Evolutionary conservation across 768 basidiomycete genomes (phyloP).

Genomic region (Nevesoporus exiguus): DNA sequence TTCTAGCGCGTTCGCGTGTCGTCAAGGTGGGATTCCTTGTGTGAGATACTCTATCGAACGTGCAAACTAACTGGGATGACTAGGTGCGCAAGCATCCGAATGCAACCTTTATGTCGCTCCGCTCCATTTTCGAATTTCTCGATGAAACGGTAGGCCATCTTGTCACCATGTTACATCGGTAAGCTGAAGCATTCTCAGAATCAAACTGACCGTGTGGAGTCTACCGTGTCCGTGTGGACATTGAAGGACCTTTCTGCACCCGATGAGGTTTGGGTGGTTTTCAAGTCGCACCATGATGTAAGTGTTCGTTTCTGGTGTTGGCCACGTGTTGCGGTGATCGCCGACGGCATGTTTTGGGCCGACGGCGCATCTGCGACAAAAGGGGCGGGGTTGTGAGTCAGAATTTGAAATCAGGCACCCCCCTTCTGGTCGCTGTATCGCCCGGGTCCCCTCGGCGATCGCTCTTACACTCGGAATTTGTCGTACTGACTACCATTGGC

Average conservation of each 20-base stretch:
- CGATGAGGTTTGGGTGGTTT: conserved; percentile 53
- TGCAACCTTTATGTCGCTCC: conserved; percentile 23
- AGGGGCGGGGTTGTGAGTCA: conserved; percentile 17
- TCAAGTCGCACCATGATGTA: conserved; percentile 60
- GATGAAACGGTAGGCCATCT: conserved; percentile 18
- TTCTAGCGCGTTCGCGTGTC: conserved; percentile 51
- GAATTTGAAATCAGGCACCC: conserved; percentile 20
- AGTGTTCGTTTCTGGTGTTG: conserved; percentile 20
- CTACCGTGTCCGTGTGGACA: conserved; percentile 49
- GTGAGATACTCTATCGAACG: neutral
- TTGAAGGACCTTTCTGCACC: conserved; percentile 34
- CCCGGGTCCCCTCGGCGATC: conserved; percentile 17
- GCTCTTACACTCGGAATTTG: conserved; percentile 10
- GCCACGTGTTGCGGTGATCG: conserved; percentile 7
- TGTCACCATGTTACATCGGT: neutral
- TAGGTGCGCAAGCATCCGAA: conserved; percentile 26
- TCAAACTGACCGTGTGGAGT: conserved; percentile 9
- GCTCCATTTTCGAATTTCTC: conserved; percentile 25
- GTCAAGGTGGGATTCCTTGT: conserved; percentile 41
- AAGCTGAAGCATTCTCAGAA: conserved; percentile 11
- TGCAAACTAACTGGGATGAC: neutral
- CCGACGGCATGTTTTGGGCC: neutral
- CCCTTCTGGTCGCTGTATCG: conserved; percentile 7
- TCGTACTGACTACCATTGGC: conserved; percentile 11
- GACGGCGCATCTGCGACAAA: neutral